Evolutionary conservation across 1,284 basidiomycete genomes (phyloP), one percentile per base, ranked within the genome.

Genomic region (Trametes polyzona): DNA sequence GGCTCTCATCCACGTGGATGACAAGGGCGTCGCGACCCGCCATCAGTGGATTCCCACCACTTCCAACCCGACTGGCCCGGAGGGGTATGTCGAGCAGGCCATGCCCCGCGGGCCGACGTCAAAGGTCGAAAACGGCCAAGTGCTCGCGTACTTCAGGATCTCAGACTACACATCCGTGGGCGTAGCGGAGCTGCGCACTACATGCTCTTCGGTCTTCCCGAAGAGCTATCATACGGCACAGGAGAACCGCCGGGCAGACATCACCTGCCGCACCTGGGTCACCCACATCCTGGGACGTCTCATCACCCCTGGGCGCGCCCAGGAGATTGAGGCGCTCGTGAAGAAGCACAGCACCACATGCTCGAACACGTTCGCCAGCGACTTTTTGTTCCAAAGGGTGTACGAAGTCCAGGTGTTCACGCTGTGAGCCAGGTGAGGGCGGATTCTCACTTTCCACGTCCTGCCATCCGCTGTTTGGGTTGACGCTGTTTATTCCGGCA

Each of bases 21-120:
- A 30, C 9, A 19, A 52, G 44, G 65, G 65, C n/a, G 40, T 47
- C 29, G 57, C 53, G 19, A 66, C 63, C 39, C 61, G 63, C 41
- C 65, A 66, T 41, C 65, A 66, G 32, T 66, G 65, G 65, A 63
- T 63, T n/a, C 59, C 65, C 11, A 54, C 54, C 12, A 62, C 50
- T 21, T 32, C 39, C 16, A 52, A 65, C 52, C 53, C 61, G 16
- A 30, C 35, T 8, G 61, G 65, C 16, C 54, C 49, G 16, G 64
- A 65, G 48, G 51, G 56, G 14, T 67, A 67, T 49, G 51, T 67
- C 41, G 57, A 52, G 51, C 60, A 65, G 35, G 49, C 58, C 12
- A 37, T 66, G 43, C 54, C 59, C n/a, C 26, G 41, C 21, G 61
- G 59, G 16, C 57, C 63, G 33, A 49, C 39, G 33, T 47, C 55